Evolutionary conservation across 495 filamentous ascomycete genomes (phyloP), one percentile per base, ranked within the genome.

Genomic region (Penicillium longicatenatum): DNA sequence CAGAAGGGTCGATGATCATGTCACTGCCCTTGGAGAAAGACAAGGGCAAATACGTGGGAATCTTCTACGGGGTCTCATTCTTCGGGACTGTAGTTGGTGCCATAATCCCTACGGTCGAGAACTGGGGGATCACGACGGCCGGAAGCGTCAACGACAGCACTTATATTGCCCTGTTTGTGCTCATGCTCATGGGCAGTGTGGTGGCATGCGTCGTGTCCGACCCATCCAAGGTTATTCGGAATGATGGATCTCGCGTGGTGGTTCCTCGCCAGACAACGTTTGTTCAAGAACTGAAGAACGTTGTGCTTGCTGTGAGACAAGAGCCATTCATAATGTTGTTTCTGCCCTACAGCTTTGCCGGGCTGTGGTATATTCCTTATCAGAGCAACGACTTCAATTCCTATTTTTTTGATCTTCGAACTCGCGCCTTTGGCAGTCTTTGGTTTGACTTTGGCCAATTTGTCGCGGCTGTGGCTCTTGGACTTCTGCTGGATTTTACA

Each of bases 371-470:
- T 17, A 60, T 60, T 24, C 58, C 58, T n/a, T 60, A 60, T 17
- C 58, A 60, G 16, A 56, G 53, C 46, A 60, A 60, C 24, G 58
- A 60, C 19, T 60, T 37, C 37, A 60, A 60, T 11, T 24, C 29
- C 12, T 60, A 60, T 43, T 60, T 47, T 30, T 60, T 60, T 37
- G 35, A 60, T 29, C 58, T 60, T 2, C 52, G 58, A 31, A 60
- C 58, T 7, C 52, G 58, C 14, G 58, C 58, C 10, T 60, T 60
- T 37, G 58, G 52, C 22, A 56, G 44, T 46, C 26, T 60, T 6
- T 60, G 58, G 58, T 60, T 60, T 35, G 58, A 60, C 22, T 60
- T 60, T 52, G 58, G 58, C n/a, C 58, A 60, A 19, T 60, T 60
- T 35, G 37, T 46, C 24, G 52, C 56, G 58, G 58, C 58, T 14